Base-by-base conservation (phyloP, 2,329 filamentous ascomycete species). In the Corinectria fuckeliana region DNA sequence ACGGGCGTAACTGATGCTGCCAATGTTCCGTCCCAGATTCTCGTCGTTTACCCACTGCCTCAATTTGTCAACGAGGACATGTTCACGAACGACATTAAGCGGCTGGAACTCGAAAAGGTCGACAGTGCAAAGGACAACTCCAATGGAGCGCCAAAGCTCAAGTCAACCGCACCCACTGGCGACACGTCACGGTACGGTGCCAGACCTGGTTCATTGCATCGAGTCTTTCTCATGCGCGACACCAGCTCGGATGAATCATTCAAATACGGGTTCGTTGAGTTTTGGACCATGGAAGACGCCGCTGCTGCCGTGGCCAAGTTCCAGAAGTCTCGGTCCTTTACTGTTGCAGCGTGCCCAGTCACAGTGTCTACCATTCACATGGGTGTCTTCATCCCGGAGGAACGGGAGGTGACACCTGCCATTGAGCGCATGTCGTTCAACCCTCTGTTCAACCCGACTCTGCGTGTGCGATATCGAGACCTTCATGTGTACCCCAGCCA, bases 191-290 rank as follows among this genome's bases (percentile, higher is more conserved):
- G 89, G 11, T 80, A 88, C 1, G 91, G 91, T 36, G 91, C 92
- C 4, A 85, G 84, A 56, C 87, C 89, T 28, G 88, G 88, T 18
- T 92, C 91, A n/a, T 78, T 96, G 8, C 86, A 90, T 61, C 87
- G 92, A 50, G 87, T 95, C 2, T 85, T 95, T 61, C 78, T 96
- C 23, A 88, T 95, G 69, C 86, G 92, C 55, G 90, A 94, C 71
- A 83, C 88, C 42, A 82, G 81, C 60, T 89, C 83, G 4, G 85
- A 91, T 54, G 88, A 91, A 60, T 92, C 89, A 50, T 91, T 91
- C 82, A 86, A 88, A 65, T 96, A 92, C 68, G 92, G 91, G 0
- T 96, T 96, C 75, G 92, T 88, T 1, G 92, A 96, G 74, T 96
- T 93, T 72, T 88, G 86, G 68, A 90, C 86, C 0, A 80, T 92